Base-by-base conservation (phyloP, 495 filamentous ascomycete genomes). In the Collariella sp. region DNA sequence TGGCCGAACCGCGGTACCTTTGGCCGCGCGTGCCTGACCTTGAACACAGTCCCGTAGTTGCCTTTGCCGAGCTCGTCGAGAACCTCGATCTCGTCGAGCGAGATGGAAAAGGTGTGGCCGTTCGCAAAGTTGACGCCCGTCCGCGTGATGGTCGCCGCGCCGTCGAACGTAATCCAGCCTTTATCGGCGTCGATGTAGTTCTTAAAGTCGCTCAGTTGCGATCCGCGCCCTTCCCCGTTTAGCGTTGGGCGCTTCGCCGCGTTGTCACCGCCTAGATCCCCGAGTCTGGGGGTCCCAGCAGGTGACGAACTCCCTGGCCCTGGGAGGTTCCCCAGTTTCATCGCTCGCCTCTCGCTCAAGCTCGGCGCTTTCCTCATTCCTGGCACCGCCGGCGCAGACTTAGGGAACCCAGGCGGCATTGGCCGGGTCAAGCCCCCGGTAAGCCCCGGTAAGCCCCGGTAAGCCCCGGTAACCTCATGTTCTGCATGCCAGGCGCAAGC, bases 11-110 rank as follows among this genome's bases (percentile, higher is more conserved):
- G 83, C 10, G 90, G 85, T 46, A 89, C 79, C 42, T 80, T 77
- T 24, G 88, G 88, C 49, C 87, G 80, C 48, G 84, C 83, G 71
- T 97, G 93, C 54, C 88, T 80, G 42, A 96, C 93, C 66, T 91
- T 95, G 78, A 94, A 96, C 10, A 99, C 93, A 0, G 91, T 97
- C 19, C 93, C 93, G 61, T 99, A 99, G 62, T 99, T 99, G 18
- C 93, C 93, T 70, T 97, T 99, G 36, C 93, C 93, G 13, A 99
- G 71, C 71, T 99, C 93, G 52, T 96, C 94, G 53, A 99, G 65
- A 6, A 86, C 91, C 61, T 97, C 91, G 2, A 99, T 85, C 63
- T 99, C 93, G 58, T 97, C 91, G 40, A 99, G 74, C 7, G 93
- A 97, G 55, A 99, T 96, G 63, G 76, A 87, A 72, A 99, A 97